Conservation (phyloP, 1,284 basidiomycete species). For the Leccinum pallidistipes region DNA sequence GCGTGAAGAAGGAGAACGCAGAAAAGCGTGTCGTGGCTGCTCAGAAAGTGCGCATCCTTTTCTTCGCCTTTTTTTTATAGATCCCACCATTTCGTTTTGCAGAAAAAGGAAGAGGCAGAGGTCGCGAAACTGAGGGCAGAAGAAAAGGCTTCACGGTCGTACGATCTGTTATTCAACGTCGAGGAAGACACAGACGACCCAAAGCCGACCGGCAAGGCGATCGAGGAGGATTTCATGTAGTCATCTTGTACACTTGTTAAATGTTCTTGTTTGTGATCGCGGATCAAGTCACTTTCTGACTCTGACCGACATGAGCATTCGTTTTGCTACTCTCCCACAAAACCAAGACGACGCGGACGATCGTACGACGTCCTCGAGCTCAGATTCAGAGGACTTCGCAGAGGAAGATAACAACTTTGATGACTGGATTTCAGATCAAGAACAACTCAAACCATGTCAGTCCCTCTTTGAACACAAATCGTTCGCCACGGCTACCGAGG, state of each 20-base stretch:
- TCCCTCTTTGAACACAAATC: constrained; percentile 81
- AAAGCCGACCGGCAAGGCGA: constrained; percentile 57
- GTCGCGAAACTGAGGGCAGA: constrained; percentile 65
- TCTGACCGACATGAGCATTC: constrained; percentile 29
- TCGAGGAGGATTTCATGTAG: constrained; percentile 70
- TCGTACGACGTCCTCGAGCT: constrained; percentile 15
- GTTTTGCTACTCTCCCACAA: constrained; percentile 20
- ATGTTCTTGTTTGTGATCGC: neutral
- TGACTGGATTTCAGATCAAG: constrained; percentile 77
- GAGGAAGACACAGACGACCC: constrained; percentile 41
- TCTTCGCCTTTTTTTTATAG: neutral
- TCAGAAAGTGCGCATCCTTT: constrained; percentile 48
- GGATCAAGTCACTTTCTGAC: neutral
- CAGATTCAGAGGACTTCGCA: constrained; percentile 39
- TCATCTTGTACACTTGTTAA: neutral
- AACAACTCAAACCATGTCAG: constrained; percentile 53
- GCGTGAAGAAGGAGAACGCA: constrained; percentile 75
- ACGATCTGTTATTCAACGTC: constrained; percentile 65
- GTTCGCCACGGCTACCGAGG: constrained; percentile 61
- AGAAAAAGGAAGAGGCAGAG: constrained; percentile 76
- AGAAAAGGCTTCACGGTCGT: constrained; percentile 77
- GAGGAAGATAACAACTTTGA: constrained; percentile 74
- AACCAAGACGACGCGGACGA: constrained; percentile 13
- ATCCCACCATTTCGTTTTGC: constrained; percentile 2
- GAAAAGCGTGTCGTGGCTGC: constrained; percentile 65